Evolutionary conservation across 768 basidiomycete genomes (phyloP).

Genomic region (Termitomyces sp.): DNA sequence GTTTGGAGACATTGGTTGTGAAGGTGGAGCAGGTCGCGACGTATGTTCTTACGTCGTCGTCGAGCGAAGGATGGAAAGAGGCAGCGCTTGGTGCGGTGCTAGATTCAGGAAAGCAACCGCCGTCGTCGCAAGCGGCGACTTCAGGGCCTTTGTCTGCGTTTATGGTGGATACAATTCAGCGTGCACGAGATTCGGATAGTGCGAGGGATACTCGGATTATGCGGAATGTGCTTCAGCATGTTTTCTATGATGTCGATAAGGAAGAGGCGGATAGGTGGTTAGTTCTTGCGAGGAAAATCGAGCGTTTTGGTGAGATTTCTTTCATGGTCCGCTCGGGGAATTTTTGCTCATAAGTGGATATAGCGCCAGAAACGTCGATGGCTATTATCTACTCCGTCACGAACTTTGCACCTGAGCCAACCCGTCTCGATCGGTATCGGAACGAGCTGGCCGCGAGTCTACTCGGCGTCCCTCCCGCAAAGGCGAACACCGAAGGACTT

Average conservation of each 20-base stretch:
- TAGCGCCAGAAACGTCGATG: constrained; percentile 69
- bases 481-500: constrained; percentile 69
- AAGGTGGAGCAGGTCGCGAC: constrained; percentile 51
- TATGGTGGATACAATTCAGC: constrained; percentile 24
- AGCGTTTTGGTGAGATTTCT: constrained; percentile 49
- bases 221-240: constrained; percentile 51
- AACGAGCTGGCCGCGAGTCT: constrained; percentile 88
- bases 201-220: constrained; percentile 57
- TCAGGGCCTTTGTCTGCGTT: constrained; percentile 23
- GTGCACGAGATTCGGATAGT: constrained; percentile 34
- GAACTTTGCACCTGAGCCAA: constrained; percentile 59
- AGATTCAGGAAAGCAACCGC: constrained; percentile 14
- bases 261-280: constrained; percentile 79
- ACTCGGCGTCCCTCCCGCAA: constrained; percentile 55
- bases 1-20: constrained; percentile 34
- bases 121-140: neutral
- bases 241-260: constrained; percentile 52
- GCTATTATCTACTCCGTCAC: constrained; percentile 61
- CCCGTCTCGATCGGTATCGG: constrained; percentile 71
- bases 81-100: constrained; percentile 31
- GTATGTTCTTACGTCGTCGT: constrained; percentile 51
- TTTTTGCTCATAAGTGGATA: neutral
- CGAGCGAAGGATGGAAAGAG: constrained; percentile 43
- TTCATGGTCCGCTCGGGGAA: neutral
- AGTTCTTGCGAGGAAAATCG: constrained; percentile 55